Percentiles rank a stretch among this genome's conserved stretches.
Conservation (phyloP, 2,329 filamentous ascomycete genomes). For the Cladosporium cucumerinum region DNA sequence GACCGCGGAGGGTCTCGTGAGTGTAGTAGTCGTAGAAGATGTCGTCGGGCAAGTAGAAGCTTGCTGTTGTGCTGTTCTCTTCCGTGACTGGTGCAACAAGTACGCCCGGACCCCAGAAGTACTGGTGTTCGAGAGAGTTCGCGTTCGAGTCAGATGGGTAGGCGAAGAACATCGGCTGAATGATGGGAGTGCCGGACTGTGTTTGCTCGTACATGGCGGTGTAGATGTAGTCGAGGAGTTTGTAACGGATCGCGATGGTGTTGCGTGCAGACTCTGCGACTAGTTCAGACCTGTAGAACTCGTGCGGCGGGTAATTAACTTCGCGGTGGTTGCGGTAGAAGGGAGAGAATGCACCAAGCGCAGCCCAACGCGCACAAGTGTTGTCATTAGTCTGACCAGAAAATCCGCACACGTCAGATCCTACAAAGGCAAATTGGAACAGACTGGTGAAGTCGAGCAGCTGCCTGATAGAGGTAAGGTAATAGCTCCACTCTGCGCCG, state of each 20-base stretch:
- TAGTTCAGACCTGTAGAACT: conserved; percentile 67
- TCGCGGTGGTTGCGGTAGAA: conserved; percentile 75
- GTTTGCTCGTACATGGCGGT: conserved; percentile 64
- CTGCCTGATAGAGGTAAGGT: conserved; percentile 41
- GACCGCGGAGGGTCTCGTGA: conserved; percentile 44
- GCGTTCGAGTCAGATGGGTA: conserved; percentile 59
- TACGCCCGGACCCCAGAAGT: conserved; percentile 57
- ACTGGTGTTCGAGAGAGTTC: conserved; percentile 53
- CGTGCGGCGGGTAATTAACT: conserved; percentile 54
- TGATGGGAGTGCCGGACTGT: conserved; percentile 59
- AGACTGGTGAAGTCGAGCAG: conserved; percentile 47
- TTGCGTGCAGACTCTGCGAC: conserved; percentile 63
- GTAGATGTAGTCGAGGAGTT: conserved; percentile 76
- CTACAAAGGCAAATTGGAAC: conserved; percentile 49
- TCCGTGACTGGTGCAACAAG: conserved; percentile 56
- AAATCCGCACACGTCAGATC: conserved; percentile 72
- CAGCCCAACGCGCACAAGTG: conserved; percentile 73
- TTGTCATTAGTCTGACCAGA: conserved; percentile 62
- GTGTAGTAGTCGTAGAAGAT: conserved; percentile 62
- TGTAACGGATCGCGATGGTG: conserved; percentile 70
- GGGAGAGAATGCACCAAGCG: conserved; percentile 67
- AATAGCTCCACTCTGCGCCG: conserved; percentile 43
- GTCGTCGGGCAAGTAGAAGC: conserved; percentile 56
- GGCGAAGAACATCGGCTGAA: conserved; percentile 69
- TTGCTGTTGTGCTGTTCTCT: conserved; percentile 51